Base-by-base conservation (phyloP, 2,329 filamentous ascomycete genomes). In the Cryphonectria nitschkei region DNA sequence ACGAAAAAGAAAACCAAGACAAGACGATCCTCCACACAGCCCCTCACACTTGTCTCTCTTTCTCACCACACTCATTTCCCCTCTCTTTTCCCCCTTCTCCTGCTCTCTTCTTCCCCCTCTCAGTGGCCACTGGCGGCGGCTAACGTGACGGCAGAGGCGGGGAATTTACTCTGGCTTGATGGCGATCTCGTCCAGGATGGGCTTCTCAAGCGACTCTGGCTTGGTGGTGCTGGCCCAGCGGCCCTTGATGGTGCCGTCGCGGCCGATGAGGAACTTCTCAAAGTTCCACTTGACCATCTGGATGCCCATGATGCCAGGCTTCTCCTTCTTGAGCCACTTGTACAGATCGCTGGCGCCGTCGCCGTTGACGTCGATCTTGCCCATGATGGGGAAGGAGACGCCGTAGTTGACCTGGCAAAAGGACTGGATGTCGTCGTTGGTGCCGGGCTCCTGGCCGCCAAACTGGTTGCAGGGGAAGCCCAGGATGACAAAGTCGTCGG, bases 391-490 rank as follows among this genome's bases (percentile, higher is more conserved):
- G 86, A 98, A 98, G 66, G 86, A 90, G 75, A 98, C 94, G 81
- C 95, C 93, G 82, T 97, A 98, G 88, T 98, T 98, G 81, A 96
- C 73, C 84, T 94, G 92, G 87, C 95, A 98, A 84, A 94, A 95
- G 75, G 83, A 84, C 83, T 94, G 91, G 81, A 95, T 95, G 69
- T 94, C 89, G 71, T 94, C 92, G 81, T 94, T 87, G 81, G 85
- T 86, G 77, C 93, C 94, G 41, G 95, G 95, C 80, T 98, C 96
- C 83, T 99, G 96, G 75, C 84, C 83, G 78, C 91, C 93, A 83
- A 99, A 99, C 84, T 99, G 96, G 87, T 98, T 99, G 90, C 95
- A 98, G 70, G 96, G 96, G 85, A 99, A 98, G 77, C 95, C 96
- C 79, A 99, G 87, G 83, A 99, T 90, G 78, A 90, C 86, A 80